Evolutionary conservation across 257 asterid genomes (phyloP), one percentile per base, ranked within the genome.

Genomic region (Solanum appendiculatum): DNA sequence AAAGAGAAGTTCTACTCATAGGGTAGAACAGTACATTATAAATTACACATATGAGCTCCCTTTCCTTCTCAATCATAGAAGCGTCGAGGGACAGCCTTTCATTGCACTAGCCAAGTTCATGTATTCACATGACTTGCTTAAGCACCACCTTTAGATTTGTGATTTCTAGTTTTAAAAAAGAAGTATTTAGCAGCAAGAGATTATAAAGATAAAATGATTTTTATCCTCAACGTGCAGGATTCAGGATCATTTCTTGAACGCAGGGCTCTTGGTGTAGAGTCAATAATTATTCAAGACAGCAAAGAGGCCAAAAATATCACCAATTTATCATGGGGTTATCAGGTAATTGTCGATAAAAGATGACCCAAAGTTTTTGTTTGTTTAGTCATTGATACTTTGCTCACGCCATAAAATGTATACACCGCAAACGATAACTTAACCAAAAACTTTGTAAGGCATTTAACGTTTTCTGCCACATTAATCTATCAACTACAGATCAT

Each of bases 161-260:
- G 85, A 46, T 4, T 60, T 80, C 85, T 46, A 80, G 42, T 46
- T 80, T 80, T 40, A 58, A 29, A 25, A 18, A 80, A 16, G n/a
- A 46, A 31, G 66, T 44, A 37, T 39, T 25, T 84, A 84, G 42
- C 60, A 84, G 86, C 64, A 64, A 69, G 64, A 64, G 80, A 25
- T 81, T 18, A 84, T 8, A 84, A 44, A 64, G 31, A 84, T 63
- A 84, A 84, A 56, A 31, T 21, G 31, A 48, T 39, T 73, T 46
- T 44, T 69, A 51, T 87, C 85, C n/a, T 82, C 74, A 4, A 66
- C 84, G 39, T 86, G 84, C 86, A 95, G 99, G 95, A 96, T 90
- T 94, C 98, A 20, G 99, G 98, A 69, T 91, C 99, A 75, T 87
- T 34, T 90, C 90, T 95, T 91, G 98, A 95, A 94, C 93, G 84